Conservation (phyloP, 306 rosid species). For the Ormosia semicastrata region DNA sequence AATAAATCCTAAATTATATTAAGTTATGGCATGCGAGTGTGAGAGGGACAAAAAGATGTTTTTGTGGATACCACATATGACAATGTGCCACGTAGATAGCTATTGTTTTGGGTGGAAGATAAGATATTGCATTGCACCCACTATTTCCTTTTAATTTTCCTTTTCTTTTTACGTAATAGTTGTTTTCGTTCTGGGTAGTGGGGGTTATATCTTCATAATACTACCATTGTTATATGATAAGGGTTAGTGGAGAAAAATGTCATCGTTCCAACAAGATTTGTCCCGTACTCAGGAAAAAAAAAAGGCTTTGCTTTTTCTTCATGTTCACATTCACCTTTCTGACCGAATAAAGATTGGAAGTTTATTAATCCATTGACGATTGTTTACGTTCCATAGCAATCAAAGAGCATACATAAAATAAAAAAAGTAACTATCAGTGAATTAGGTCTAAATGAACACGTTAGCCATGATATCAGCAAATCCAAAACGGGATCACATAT, state of each 20-base stretch:
- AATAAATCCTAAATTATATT: neutral
- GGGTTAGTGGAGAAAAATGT: slow-evolving; percentile 22
- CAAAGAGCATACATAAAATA: neutral
- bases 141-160: neutral
- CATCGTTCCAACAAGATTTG: slow-evolving; percentile 32
- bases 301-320: neutral
- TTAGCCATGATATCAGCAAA: neutral
- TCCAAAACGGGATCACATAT: neutral
- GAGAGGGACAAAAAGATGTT: neutral
- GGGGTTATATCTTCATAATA: neutral
- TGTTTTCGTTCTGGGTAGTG: slow-evolving; percentile 16
- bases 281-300: neutral
- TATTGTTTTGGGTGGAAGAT: slow-evolving; percentile 23
- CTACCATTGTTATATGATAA: neutral
- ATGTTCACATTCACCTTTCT: neutral
- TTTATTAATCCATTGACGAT: neutral
- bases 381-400: neutral
- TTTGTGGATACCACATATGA: slow-evolving; percentile 24
- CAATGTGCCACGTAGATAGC: neutral
- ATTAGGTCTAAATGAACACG: neutral
- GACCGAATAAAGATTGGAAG: neutral
- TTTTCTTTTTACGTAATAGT: neutral
- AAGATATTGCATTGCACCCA: neutral
- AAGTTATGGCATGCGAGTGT: neutral
- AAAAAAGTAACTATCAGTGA: neutral